A percentile compares a stretch with the other conserved stretches of the same genome.
phyloP scores from a whole-genome alignment of 2,329 filamentous ascomycete genomes.

The Thielaviopsis euricoi region DNA sequence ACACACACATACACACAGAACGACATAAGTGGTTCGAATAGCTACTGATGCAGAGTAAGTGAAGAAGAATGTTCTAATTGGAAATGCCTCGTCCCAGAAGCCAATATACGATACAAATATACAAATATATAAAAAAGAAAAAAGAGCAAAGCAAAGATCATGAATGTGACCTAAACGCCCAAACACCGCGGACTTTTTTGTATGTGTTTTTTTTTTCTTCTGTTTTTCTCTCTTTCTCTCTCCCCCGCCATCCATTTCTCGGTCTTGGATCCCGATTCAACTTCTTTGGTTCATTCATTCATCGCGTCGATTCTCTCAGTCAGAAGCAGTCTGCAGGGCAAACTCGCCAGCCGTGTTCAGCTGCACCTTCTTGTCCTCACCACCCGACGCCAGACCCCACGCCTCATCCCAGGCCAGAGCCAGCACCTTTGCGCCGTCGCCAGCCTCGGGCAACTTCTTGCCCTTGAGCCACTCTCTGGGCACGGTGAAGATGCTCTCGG shows the following conservation, averaged over 20 bases:
- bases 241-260: not conserved
- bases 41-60: not conserved
- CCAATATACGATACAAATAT: constrained; percentile 6
- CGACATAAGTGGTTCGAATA: not conserved
- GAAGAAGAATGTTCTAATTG: not conserved
- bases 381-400: constrained; percentile 77
- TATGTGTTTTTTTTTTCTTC: constrained; percentile 2
- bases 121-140: constrained; percentile 1
- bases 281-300: no score
- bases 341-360: constrained; percentile 40
- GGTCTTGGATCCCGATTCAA: no score
- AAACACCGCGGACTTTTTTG: constrained; percentile 1
- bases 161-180: constrained; percentile 6
- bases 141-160: constrained; percentile 1
- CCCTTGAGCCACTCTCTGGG: constrained; percentile 54
- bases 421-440: constrained; percentile 83
- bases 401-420: constrained; percentile 70
- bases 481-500: constrained; percentile 62
- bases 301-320: not conserved
- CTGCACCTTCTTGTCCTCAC: constrained; percentile 90
- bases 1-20: no score
- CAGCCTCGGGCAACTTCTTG: constrained; percentile 48
- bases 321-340: constrained; percentile 2
- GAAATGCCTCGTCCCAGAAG: not conserved
- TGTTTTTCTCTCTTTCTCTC: not conserved